Evolutionary conservation across 768 basidiomycete species (phyloP), one percentile per base, ranked within the genome.

Genomic region (Glaciozyma martinii): DNA sequence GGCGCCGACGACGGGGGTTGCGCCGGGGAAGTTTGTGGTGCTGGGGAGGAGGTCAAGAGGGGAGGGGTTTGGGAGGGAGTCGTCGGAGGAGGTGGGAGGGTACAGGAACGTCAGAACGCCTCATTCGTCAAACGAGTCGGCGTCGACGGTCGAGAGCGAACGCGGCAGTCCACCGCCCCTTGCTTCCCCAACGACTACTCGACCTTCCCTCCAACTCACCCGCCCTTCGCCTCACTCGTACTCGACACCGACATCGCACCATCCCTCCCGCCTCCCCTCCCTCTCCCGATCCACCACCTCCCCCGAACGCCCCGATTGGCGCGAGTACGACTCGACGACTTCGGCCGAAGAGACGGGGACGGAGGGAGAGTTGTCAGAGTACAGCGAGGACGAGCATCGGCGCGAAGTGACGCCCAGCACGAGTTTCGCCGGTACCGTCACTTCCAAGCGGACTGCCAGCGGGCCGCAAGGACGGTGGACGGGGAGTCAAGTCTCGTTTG

Each of bases 401-500:
- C n/a, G 23, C 25, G n/a, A 50, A 15, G 49, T 27, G 13, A 50
- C 49, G 21, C 49, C 49, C 8, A 27, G 49, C 49, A 50, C 49
- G 49, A 50, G 49, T n/a, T 50, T 50, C 12, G 49, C 49, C n/a
- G 27, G 13, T 25, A 50, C 49, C 21, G n/a, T 25, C 25, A 25
- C n/a, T 15, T n/a, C 49, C 4, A 25, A n/a, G 49, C 27, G 37
- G 12, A 40, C 37, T 40, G 37, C 37, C 37, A 40, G 37, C 37
- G 37, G 7, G 37, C 37, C 37, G 5, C 37, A 52, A 23, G 29
- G 58, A 7, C 37, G 59, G 0, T 67, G 66, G 62, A 64, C 61
- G 52, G n/a, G 19, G 4, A 59, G 56, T 13, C 56, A 61, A 49
- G 63, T 64, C 52, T 64, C 63, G 52, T 68, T 68, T 40, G 67